These are phyloP conservation scores for Starmerella gropengiesseri DNA, from an alignment of 805 yeast genomes.

Conservation along the genomic window DNA sequence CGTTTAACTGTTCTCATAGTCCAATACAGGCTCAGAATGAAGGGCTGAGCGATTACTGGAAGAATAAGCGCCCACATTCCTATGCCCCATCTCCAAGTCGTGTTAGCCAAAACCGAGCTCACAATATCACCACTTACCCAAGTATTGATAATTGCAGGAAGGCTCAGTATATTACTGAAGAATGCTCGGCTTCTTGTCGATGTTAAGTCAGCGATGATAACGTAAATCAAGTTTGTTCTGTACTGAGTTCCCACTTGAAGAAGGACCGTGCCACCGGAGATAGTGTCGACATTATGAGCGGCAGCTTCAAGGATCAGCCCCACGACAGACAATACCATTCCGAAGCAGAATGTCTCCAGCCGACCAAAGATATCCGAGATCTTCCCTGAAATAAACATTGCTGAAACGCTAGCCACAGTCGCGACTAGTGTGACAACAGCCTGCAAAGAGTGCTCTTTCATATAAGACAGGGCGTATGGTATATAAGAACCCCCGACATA, in stretches of 20 bases:
- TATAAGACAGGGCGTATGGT: conserved; percentile 26
- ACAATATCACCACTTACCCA: conserved; percentile 59
- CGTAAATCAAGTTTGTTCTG: conserved; percentile 42
- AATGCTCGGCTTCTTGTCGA: conserved; percentile 59
- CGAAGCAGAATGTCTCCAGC: conserved; percentile 38
- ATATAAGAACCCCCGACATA: neutral
- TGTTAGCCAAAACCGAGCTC: conserved; percentile 19
- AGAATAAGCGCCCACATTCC: conserved; percentile 73
- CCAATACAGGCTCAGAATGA: conserved; percentile 43
- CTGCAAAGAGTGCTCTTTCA: conserved; percentile 42
- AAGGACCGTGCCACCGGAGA: conserved; percentile 54
- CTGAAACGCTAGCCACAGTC: conserved; percentile 46
- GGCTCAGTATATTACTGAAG: conserved; percentile 52
- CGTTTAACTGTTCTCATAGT: conserved; percentile 45
- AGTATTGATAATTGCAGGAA: conserved; percentile 67
- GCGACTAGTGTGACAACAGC: conserved; percentile 48
- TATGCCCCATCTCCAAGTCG: conserved; percentile 45
- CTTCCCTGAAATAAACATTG: conserved; percentile 53
- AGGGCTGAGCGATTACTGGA: conserved; percentile 53
- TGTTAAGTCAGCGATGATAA: conserved; percentile 57
- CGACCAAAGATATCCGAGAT: conserved; percentile 60
- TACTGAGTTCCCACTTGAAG: conserved; percentile 53
- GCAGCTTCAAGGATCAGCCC: conserved; percentile 58
- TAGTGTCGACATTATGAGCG: conserved; percentile 45
- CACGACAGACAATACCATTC: conserved; percentile 45